Evolutionary conservation across 306 rosid genomes (phyloP).

Genomic region (Rubus idaeus): DNA sequence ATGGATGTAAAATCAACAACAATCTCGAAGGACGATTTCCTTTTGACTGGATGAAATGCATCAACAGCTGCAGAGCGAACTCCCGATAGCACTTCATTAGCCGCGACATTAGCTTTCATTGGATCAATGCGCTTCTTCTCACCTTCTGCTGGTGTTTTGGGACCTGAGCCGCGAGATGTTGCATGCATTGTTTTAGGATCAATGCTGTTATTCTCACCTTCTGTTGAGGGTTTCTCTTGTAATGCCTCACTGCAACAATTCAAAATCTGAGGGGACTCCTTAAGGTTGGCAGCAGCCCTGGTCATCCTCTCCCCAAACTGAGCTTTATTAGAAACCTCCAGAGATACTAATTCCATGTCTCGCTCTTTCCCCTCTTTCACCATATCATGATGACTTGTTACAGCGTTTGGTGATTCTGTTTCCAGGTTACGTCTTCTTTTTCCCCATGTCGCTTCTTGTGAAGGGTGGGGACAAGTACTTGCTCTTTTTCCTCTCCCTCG

Average conservation of each 20-base stretch:
- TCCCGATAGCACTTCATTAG: conserved; percentile 42
- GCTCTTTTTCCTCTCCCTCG: conserved; percentile 80
- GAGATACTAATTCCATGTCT: conserved; percentile 27
- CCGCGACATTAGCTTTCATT: conserved; percentile 37
- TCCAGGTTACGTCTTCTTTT: conserved; percentile 34
- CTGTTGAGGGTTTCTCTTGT: conserved; percentile 27
- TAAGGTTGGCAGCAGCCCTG: conserved; percentile 27
- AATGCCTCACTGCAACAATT: conserved; percentile 22
- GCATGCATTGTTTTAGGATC: background rate
- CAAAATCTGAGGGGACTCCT: conserved; percentile 24
- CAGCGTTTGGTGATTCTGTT: conserved; percentile 16
- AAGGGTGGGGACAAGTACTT: conserved; percentile 89
- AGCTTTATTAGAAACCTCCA: conserved; percentile 24
- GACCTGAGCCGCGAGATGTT: conserved; percentile 29
- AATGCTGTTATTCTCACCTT: conserved; percentile 1
- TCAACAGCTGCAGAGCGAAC: conserved; percentile 46
- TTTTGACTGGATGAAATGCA: conserved; percentile 31
- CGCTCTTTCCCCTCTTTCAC: conserved; percentile 25
- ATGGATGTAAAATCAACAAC: conserved; percentile 41
- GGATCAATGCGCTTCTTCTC: conserved; percentile 40
- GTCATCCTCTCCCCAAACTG: conserved; percentile 24
- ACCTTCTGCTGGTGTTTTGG: conserved; percentile 30
- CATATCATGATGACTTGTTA: conserved; percentile 39
- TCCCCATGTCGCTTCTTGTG: conserved; percentile 39
- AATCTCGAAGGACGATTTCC: conserved; percentile 32